A percentile compares a stretch with the other conserved stretches of the same genome.
Evolutionary conservation across 495 filamentous ascomycete genomes (phyloP).

Genomic region (Sordaria brevicollis): DNA sequence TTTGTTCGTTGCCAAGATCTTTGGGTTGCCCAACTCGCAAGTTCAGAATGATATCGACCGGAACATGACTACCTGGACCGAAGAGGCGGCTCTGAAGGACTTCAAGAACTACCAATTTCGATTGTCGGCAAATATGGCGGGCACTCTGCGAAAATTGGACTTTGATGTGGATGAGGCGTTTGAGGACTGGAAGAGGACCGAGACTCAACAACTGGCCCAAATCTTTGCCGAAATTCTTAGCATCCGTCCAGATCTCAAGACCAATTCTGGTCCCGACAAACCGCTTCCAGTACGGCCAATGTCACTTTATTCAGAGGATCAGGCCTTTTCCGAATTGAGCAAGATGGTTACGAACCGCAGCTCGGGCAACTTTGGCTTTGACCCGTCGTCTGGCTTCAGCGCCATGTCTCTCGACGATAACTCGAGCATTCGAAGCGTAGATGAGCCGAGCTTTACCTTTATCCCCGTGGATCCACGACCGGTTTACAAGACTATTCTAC

Average conservation of each 20-base stretch:
- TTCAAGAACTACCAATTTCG: constrained; percentile 87
- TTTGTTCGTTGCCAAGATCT: constrained; percentile 73
- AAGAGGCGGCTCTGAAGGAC: constrained; percentile 80
- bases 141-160: constrained; percentile 70
- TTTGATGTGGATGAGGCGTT: constrained; percentile 89
- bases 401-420: constrained; percentile 55
- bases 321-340: constrained; percentile 48
- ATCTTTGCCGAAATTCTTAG: constrained; percentile 88
- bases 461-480: constrained; percentile 78
- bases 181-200: constrained; percentile 78
- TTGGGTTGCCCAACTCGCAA: constrained; percentile 61
- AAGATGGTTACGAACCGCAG: constrained; percentile 37
- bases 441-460: constrained; percentile 60
- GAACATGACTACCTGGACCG: constrained; percentile 74
- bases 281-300: constrained; percentile 32
- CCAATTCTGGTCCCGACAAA: constrained; percentile 36
- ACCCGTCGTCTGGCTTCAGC: constrained; percentile 70
- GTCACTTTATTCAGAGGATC: constrained; percentile 33
- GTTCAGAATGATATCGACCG: constrained; percentile 80
- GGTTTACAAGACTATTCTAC: constrained; percentile 69
- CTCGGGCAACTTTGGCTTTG: constrained; percentile 50
- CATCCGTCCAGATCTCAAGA: constrained; percentile 76
- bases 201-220: constrained; percentile 72
- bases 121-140: constrained; percentile 63
- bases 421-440: constrained; percentile 37